phyloP scores from a whole-genome alignment of 163 green algal genomes.

The Scenedesmus sp. region DNA sequence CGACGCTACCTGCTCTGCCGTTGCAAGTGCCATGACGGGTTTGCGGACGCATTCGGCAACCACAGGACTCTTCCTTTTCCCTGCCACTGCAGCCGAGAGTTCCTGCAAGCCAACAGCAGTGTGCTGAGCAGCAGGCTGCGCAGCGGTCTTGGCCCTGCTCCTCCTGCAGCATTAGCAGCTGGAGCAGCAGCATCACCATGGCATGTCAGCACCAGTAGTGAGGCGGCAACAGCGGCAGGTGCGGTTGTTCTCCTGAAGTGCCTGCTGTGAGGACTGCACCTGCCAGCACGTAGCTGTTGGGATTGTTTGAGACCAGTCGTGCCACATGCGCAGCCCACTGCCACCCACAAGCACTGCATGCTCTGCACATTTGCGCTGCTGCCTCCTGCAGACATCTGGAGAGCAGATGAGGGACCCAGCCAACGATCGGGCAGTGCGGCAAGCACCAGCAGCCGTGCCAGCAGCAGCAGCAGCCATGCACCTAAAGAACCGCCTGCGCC shows the following conservation, averaged over 20 bases:
- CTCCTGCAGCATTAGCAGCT: not conserved
- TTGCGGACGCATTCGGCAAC: not conserved
- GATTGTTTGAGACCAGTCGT: not conserved
- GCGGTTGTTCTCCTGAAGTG: not conserved
- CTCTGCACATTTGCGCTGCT: not conserved
- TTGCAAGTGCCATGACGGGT: not conserved
- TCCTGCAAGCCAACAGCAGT: not conserved
- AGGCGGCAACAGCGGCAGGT: constrained; percentile 1
- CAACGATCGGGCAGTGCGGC: not conserved
- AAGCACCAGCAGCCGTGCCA: not conserved
- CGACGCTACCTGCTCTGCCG: not conserved
- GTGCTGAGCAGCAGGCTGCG: not conserved
- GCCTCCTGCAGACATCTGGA: constrained; percentile 3
- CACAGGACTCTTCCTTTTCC: not conserved
- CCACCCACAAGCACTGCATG: not conserved
- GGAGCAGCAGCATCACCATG: not conserved
- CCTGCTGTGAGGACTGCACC: not conserved
- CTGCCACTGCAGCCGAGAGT: not conserved
- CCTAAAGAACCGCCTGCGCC: no score
- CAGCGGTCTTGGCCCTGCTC: not conserved
- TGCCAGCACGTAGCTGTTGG: no score
- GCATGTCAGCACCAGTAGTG: not conserved
- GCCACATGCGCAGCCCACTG: not conserved
- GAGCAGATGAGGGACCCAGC: not conserved
- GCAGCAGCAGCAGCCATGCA: not conserved